Base-by-base conservation (phyloP, 257 asterid species). In the Ocimum tenuiflorum region DNA sequence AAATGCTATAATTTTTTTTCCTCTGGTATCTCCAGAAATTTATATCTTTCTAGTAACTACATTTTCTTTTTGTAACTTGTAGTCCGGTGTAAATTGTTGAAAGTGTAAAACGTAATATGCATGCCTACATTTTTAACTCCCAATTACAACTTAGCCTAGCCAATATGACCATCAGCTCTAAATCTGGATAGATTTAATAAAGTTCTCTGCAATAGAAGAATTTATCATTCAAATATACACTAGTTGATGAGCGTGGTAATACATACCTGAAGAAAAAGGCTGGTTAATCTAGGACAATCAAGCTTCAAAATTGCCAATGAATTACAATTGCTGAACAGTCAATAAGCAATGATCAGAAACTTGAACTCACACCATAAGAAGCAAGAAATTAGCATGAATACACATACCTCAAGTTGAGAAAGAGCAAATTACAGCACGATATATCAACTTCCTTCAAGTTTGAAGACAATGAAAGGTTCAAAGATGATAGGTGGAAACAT, bases 261-360 rank as follows among this genome's bases (percentile, higher is more conserved):
- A 41, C 41, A 69, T 76, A 94, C 99, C 99, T 90, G 97, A 73
- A 94, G 99, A 77, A 86, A 94, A 77, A 94, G 99, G 78, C 91
- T 90, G 69, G 88, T 79, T 76, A 94, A 78, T 77, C 86, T 83
- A 17, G 99, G 97, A 74, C 97, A 94, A 46, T 86, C 83, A 12
- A 94, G 95, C 84, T 86, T 91, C 83, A 94, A 79, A 45, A 80
- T 71, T 77, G 86, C 99, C 88, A 94, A 80, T 9, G 97, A 81
- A 82, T 54, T 73, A 58, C 97, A 94, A 78, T 94, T 94, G 86
- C 99, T 94, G 87, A 36, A 68, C 33, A 72, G 69, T 23, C 22
- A 59, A 71, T 7, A 73, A 70, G 48, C 55, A 33, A 54, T 56
- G 27, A 67, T 60, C 63, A 75, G 45, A 35, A 2, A 14, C 11